Evolutionary conservation across 1,284 basidiomycete species (phyloP), one percentile per base, ranked within the genome.

Genomic region (Ustilago esculenta): DNA sequence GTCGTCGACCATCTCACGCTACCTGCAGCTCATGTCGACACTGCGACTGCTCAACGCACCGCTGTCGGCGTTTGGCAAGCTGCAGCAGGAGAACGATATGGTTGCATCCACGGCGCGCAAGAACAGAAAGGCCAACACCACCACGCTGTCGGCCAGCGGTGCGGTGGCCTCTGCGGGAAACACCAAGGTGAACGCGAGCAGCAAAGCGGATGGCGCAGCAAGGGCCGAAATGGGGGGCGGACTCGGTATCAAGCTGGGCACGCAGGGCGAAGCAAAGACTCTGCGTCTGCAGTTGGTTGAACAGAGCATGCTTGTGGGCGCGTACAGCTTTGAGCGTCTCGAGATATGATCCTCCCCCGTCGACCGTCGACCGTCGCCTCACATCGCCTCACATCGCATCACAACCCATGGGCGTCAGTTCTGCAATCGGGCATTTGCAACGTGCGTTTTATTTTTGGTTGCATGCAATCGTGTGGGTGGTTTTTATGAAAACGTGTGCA

Each of bases 151-250:
- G 23, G 46, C 55, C 3, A 53, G 67, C 39, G 68, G 68, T 12
- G 49, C 61, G 3, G 40, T 60, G 29, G 51, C 49, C 8, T 71
- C 68, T 24, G 61, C 63, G 17, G 63, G 63, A n/a, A 71, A 71
- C 17, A 33, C 41, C 37, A 56, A 56, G 21, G 67, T 70, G 11
- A 36, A 23, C 15, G 41, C 45, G 12, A 56, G 41, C 48, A 58
- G 52, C 55, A 51, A 51, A 44, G 47, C 40, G 33, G 46, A 49
- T 20, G 52, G 55, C 17, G 39, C 54, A 20, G 65, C 59, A n/a
- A 40, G 65, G n/a, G 63, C 58, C n/a, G 67, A 73, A 44, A 73
- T 65, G 50, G 72, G 72, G 12, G 72, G 72, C 21, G 72, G 63
- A 45, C 34, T 68, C 23, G 68, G 63, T 18, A 21, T 71, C 57